Evolutionary conservation across 108 stramenopile genomes (phyloP).

Genomic region (Cyclotella cryptica): DNA sequence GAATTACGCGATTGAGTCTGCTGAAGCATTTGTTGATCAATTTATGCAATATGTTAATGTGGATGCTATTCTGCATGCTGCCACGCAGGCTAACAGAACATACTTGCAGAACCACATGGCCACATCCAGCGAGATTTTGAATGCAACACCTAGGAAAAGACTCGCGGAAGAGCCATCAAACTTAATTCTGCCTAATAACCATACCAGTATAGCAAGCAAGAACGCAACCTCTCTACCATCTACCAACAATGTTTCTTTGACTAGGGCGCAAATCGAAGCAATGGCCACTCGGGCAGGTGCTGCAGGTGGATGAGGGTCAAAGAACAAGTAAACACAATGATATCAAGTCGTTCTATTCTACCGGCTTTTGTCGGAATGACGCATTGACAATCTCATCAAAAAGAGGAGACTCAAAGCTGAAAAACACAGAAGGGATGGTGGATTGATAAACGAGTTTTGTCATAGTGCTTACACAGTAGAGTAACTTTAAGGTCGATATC

Average conservation of each 20-base stretch:
- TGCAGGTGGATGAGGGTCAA: constrained; percentile 52
- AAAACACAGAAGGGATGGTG: background rate
- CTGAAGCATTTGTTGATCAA: constrained; percentile 57
- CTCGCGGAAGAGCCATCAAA: background rate
- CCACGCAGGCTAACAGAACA: constrained; percentile 36
- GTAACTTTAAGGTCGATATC: no score
- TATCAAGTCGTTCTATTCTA: background rate
- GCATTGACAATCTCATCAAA: background rate
- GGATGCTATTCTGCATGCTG: constrained; percentile 54
- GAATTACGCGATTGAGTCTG: constrained; percentile 28
- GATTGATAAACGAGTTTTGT: background rate
- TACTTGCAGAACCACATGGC: constrained; percentile 6
- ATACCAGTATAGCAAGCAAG: constrained; percentile 5
- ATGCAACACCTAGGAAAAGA: background rate
- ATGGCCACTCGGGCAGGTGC: constrained; percentile 50
- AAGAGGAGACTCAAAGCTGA: background rate
- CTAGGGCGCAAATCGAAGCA: constrained; percentile 59
- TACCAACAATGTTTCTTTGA: constrained; percentile 18
- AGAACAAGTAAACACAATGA: constrained; percentile 20
- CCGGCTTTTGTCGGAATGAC: background rate
- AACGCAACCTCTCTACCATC: background rate
- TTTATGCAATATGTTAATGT: constrained; percentile 73
- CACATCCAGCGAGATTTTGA: background rate
- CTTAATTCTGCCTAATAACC: background rate
- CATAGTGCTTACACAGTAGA: background rate